Percentiles rank a stretch among this genome's conserved stretches.
These are phyloP conservation scores for Tulasnella sp. DNA, from an alignment of 768 basidiomycete genomes.

Conservation along the genomic window DNA sequence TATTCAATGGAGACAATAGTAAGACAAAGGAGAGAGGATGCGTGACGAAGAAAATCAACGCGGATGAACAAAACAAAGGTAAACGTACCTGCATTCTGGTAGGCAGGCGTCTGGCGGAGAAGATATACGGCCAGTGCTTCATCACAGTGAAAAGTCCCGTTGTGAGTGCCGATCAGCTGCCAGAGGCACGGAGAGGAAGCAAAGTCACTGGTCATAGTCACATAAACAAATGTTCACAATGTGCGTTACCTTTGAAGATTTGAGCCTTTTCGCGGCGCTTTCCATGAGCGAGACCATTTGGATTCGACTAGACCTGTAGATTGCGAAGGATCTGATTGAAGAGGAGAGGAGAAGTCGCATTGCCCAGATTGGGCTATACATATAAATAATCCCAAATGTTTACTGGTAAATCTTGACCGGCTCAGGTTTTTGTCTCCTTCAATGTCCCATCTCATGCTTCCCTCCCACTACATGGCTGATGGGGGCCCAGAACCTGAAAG, in stretches of 20 bases:
- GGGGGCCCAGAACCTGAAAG: background rate
- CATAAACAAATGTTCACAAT: background rate
- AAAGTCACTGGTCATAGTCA: background rate
- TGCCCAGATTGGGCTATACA: too few relatives aligned
- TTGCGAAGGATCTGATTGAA: too few relatives aligned
- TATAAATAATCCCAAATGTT: too few relatives aligned
- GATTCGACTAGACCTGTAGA: too few relatives aligned
- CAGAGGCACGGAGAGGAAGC: background rate
- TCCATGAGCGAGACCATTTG: background rate
- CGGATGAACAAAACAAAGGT: background rate
- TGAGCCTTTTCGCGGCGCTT: conserved; percentile 9
- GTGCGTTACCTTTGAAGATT: background rate
- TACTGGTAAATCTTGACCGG: too few relatives aligned
- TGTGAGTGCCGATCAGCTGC: conserved; percentile 85
- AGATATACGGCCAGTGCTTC: conserved; percentile 92
- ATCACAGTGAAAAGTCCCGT: conserved; percentile 93
- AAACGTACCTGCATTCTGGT: conserved; percentile 56
- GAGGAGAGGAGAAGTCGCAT: too few relatives aligned
- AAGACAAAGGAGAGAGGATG: background rate
- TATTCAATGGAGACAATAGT: too few relatives aligned
- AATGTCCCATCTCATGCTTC: background rate
- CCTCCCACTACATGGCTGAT: background rate
- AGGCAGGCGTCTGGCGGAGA: conserved; percentile 63
- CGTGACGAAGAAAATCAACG: background rate
- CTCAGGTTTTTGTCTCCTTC: too few relatives aligned